Evolutionary conservation across 2,329 filamentous ascomycete genomes (phyloP).

Genomic region (Malbranchea cinnamomea): DNA sequence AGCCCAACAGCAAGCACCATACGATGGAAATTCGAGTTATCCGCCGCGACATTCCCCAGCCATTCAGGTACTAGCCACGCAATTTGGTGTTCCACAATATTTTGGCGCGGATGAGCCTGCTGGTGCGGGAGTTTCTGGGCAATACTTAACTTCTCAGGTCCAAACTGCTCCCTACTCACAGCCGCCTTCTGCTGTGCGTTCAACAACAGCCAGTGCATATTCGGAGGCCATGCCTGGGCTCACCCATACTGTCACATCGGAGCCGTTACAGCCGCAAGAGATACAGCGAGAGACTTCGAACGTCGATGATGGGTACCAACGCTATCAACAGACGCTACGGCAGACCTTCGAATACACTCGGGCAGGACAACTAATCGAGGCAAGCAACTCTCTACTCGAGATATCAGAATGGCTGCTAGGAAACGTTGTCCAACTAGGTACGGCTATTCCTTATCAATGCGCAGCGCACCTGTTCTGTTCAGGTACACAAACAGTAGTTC

Average conservation of each 20-base stretch:
- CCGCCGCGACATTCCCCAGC: constrained; percentile 59
- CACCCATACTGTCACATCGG: constrained; percentile 22
- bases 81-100: constrained; percentile 59
- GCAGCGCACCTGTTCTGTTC: constrained; percentile 7
- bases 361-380: constrained; percentile 44
- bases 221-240: constrained; percentile 38
- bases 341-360: constrained; percentile 58
- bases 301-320: constrained; percentile 53
- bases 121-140: constrained; percentile 43
- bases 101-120: constrained; percentile 51
- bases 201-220: constrained; percentile 37
- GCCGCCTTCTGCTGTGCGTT: constrained; percentile 41
- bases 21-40: constrained; percentile 64
- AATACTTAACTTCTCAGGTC: constrained; percentile 52
- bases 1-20: constrained; percentile 45
- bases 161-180: constrained; percentile 43
- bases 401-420: constrained; percentile 53
- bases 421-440: constrained; percentile 52
- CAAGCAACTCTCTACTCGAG: constrained; percentile 42
- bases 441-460: constrained; percentile 19
- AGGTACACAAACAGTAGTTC: constrained; percentile 12
- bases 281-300: constrained; percentile 29
- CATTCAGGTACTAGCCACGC: constrained; percentile 59
- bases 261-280: constrained; percentile 18
- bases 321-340: constrained; percentile 41